Base-by-base conservation (phyloP, 306 rosid species). In the Ziziphus jujuba region DNA sequence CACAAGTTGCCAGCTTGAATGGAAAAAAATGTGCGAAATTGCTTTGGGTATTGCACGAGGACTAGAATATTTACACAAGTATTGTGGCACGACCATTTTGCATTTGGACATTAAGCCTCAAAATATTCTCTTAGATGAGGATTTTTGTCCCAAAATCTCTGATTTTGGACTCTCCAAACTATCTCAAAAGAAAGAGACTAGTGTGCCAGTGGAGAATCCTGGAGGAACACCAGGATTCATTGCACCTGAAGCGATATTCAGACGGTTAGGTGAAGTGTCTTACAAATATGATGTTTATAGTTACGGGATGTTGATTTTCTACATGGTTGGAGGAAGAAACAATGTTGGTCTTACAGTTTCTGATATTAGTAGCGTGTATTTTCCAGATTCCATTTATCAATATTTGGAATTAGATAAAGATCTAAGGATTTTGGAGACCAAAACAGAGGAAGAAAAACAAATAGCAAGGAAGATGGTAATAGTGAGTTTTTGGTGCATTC, bases 401-500 rank as follows among this genome's bases (percentile, higher is more conserved):
- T 71, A 73, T 19, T 56, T 77, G 4, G 75, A 77, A 35, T 2
- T 25, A 0, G 22, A 28, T 28, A 54, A 38, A 59, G 28, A 10
- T 28, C 61, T 19, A 21, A 2, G 31, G n/a, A 8, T 0, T 0
- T 44, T 8, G 31, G 45, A 51, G 5, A 23, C 7, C 7, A 34
- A 13, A 6, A 34, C 50, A 0, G 49, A 33, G 1, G 88, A 73
- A 24, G 85, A 74, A 40, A 63, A 74, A 22, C 79, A 80, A 20
- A 36, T 33, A 22, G 11, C 34, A 9, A 76, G 66, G 17, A 83
- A 76, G 74, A 73, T 83, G 73, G 57, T 57, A 20, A 7, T 79
- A 55, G 15, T 69, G 15, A 69, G 81, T 67, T 56, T 82, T 2
- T 79, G 83, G 79, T 78, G 87, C 48, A 72, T 82, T 65, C 84